Base-by-base conservation (phyloP, 768 basidiomycete species). In the Pulveroboletus ravenelii region DNA sequence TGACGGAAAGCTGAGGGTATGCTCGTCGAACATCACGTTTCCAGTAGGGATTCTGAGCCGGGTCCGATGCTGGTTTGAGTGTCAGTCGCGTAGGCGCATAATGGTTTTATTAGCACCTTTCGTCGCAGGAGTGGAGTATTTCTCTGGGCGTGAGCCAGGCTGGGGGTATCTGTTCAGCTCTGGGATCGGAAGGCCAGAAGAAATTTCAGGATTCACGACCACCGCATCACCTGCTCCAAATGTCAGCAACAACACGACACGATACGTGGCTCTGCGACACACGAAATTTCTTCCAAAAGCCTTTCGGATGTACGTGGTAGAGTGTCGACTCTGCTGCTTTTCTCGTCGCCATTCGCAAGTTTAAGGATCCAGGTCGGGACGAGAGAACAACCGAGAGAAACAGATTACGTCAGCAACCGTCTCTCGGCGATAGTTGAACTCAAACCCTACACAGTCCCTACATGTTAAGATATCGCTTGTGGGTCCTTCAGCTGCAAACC, bases 281-380 rank as follows among this genome's bases (percentile, higher is more conserved):
- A 93, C 93, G 82, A 64, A 96, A 92, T 74, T 88, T 92, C 81
- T 94, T 95, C 93, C 93, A 95, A 68, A 95, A 94, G 9, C 93
- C 93, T 70, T 86, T 84, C 23, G 88, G 85, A 61, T 80, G 82
- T 60, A 92, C 80, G 65, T 96, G 93, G 70, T 96, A 96, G 40
- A 92, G 78, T 3, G 89, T 93, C 34, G 87, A 84, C 64, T 96
- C 91, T 56, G 91, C 89, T 27, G 77, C 82, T 72, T 84, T 90
- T 74, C 81, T 87, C 53, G 78, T 78, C 51, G 87, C 82, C 84
- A 87, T 87, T 67, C 67, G 58, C 55, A 50, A 59, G 53, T 47
- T 31, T n/a, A 25, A 48, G 44, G 35, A 44, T 27, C 23, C 23
- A 62, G 42, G 35, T 37, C 42, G 38, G 48, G 47, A 38, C 39